Conservation (phyloP, 2,329 filamentous ascomycete genomes). For the Trichoderma sp. region DNA sequence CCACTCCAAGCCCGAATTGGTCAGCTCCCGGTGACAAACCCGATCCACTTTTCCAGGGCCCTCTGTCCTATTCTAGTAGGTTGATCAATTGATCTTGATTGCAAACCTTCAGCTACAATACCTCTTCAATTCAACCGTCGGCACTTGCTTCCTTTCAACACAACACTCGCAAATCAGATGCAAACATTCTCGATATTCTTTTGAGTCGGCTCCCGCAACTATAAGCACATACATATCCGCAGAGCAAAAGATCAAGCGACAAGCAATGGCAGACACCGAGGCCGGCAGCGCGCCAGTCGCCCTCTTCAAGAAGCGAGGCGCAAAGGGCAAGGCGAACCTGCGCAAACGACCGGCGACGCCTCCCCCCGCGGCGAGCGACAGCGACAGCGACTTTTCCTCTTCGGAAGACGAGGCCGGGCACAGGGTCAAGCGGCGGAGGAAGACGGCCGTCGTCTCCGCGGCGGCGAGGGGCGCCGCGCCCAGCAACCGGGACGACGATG, state of each 20-base stretch:
- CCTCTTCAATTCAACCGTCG: background rate
- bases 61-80: background rate
- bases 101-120: background rate
- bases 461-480: conserved; percentile 55
- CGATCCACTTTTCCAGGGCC: background rate
- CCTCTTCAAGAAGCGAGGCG: conserved; percentile 83
- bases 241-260: too few species aligned
- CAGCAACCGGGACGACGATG: conserved; percentile 43
- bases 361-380: conserved; percentile 65
- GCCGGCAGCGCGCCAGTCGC: conserved; percentile 52
- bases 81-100: background rate
- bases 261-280: conserved; percentile 15
- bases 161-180: background rate
- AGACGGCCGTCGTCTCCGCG: conserved; percentile 65
- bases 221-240: background rate
- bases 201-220: too few species aligned
- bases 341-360: conserved; percentile 82
- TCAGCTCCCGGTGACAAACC: conserved; percentile 8
- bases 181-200: too few species aligned
- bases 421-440: conserved; percentile 77
- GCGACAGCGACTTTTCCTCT: conserved; percentile 66
- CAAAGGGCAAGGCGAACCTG: conserved; percentile 74
- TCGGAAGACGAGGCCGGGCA: conserved; percentile 77
- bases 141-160: background rate
- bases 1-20: conserved; percentile 4